Evolutionary conservation across 306 rosid species (phyloP).

Genomic region (Vigna reflexopilosa): DNA sequence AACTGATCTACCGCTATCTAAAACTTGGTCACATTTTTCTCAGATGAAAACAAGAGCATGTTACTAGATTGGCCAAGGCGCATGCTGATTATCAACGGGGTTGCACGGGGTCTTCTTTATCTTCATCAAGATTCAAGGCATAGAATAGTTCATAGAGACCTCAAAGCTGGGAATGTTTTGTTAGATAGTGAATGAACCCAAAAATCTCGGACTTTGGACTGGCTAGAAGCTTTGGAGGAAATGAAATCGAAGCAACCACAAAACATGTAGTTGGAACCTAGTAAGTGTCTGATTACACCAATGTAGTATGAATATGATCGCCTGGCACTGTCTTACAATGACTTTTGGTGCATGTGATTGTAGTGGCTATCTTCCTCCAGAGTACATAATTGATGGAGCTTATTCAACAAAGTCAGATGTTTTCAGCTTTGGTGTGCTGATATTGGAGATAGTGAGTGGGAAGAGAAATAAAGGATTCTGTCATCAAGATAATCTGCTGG

Average conservation of each 20-base stretch:
- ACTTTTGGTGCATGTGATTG: background rate
- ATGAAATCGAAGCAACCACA: conserved; percentile 29
- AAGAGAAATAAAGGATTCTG: conserved; percentile 39
- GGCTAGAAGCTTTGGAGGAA: conserved; percentile 45
- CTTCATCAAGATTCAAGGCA: conserved; percentile 53
- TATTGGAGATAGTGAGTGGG: conserved; percentile 40
- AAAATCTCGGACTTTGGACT: conserved; percentile 42
- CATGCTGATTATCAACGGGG: conserved; percentile 45
- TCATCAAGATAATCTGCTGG: conserved; percentile 41
- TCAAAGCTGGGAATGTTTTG: conserved; percentile 36
- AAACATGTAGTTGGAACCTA: conserved; percentile 40
- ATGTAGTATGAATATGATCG: background rate
- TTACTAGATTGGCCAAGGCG: conserved; percentile 48
- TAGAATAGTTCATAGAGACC: conserved; percentile 45
- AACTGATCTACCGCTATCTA: no score
- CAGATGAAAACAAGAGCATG: conserved; percentile 31
- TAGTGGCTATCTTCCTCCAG: conserved; percentile 37
- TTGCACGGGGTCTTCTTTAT: conserved; percentile 62
- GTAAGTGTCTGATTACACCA: conserved; percentile 1
- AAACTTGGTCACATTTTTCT: conserved; percentile 6
- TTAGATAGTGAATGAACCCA: conserved; percentile 38
- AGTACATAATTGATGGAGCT: conserved; percentile 34
- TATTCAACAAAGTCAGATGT: conserved; percentile 43
- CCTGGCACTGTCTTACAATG: background rate
- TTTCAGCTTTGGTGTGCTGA: conserved; percentile 40